Evolutionary conservation across 768 basidiomycete genomes (phyloP).

Genomic region (Boletus eberwhitei): DNA sequence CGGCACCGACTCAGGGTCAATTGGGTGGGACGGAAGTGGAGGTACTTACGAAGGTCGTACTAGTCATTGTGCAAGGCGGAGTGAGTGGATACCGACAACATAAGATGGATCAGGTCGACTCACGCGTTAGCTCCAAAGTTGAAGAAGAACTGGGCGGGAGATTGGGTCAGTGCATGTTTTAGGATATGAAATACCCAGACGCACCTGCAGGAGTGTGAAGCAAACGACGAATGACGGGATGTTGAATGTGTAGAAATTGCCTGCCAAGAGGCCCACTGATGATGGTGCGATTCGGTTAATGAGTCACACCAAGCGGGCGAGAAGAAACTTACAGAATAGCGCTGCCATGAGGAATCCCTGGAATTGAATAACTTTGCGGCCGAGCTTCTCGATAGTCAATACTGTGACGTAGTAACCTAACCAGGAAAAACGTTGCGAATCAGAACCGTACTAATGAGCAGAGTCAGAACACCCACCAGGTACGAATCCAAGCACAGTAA

Average conservation of each 20-base stretch:
- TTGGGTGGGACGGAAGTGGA: no score
- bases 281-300: not conserved
- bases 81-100: not conserved
- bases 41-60: slow-evolving; percentile 49
- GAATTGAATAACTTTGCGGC: slow-evolving; percentile 73
- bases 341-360: slow-evolving; percentile 72
- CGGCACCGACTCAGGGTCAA: slow-evolving; percentile 2
- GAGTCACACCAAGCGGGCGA: not conserved
- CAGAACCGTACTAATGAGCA: not conserved
- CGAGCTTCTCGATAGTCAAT: slow-evolving; percentile 67
- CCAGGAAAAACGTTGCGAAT: not conserved
- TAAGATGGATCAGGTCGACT: slow-evolving; percentile 13
- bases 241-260: slow-evolving; percentile 53
- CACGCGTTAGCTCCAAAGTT: slow-evolving; percentile 76
- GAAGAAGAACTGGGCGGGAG: slow-evolving; percentile 61
- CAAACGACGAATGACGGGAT: slow-evolving; percentile 63
- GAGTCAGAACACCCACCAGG: slow-evolving; percentile 45
- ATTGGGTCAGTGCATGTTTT: not conserved
- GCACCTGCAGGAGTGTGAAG: slow-evolving; percentile 65
- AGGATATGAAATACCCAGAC: not conserved
- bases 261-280: slow-evolving; percentile 66
- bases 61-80: slow-evolving; percentile 13
- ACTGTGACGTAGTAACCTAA: slow-evolving; percentile 68
- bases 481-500: slow-evolving; percentile 73
- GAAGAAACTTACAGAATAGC: slow-evolving; percentile 50